Conservation (phyloP, 768 basidiomycete genomes). For the Trametes coccinea region DNA sequence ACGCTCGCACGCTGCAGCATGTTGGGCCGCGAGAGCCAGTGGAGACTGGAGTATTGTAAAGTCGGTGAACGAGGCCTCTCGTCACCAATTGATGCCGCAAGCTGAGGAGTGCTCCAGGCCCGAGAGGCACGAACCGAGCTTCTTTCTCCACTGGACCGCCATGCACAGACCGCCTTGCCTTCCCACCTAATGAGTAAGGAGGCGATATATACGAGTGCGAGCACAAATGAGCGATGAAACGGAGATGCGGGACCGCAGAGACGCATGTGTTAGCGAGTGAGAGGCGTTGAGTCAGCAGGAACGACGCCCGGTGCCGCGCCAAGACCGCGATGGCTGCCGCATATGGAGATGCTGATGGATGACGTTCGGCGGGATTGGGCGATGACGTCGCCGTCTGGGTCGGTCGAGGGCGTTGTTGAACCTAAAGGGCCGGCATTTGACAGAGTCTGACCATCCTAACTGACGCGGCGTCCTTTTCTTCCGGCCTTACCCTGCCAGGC, state of each 20-base stretch:
- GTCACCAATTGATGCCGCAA: constrained; percentile 3
- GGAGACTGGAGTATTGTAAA: background rate
- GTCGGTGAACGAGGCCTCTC: background rate
- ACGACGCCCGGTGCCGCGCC: background rate
- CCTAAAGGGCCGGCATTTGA: background rate
- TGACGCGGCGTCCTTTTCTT: background rate
- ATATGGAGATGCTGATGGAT: constrained; percentile 14
- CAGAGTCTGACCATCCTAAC: background rate
- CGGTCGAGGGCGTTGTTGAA: constrained; percentile 7
- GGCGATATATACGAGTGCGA: too few relatives aligned
- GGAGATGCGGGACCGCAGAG: background rate
- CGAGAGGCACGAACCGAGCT: background rate
- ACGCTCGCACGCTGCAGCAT: background rate
- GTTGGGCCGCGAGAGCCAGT: background rate
- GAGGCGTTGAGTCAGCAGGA: constrained; percentile 2
- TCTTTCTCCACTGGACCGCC: background rate
- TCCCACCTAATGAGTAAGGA: background rate
- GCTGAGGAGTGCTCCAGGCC: constrained; percentile 11
- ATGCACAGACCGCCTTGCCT: background rate
- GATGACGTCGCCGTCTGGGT: constrained; percentile 19
- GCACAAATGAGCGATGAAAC: background rate
- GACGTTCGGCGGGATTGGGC: constrained; percentile 5
- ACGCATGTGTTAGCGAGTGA: background rate
- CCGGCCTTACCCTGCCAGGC: constrained; percentile 1
- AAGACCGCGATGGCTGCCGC: background rate